Conservation (phyloP, 1,139 yeast species). For the Hemisphaericaspora subhashii region DNA sequence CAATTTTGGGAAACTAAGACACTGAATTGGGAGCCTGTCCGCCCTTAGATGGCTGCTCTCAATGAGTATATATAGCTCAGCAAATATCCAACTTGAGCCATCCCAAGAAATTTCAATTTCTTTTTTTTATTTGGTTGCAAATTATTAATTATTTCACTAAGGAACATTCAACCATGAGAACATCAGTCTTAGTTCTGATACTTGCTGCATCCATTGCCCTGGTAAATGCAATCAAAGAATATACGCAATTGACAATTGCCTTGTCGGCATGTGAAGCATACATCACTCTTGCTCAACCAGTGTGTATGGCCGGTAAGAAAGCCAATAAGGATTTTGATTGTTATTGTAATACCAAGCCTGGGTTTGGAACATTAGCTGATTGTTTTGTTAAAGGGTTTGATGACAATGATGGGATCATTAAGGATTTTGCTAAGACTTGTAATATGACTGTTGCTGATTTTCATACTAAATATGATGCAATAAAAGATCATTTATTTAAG, state of each 20-base stretch:
- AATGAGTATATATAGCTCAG: too few species aligned
- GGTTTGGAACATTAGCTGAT: constrained; percentile 22
- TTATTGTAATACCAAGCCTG: constrained; percentile 18
- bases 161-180: constrained; percentile 1
- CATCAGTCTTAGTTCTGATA: constrained; percentile 1
- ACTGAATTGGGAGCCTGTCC: too few species aligned
- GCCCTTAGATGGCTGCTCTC: too few species aligned
- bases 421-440: constrained; percentile 18
- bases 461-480: constrained; percentile 8
- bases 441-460: constrained; percentile 10
- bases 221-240: constrained; percentile 2
- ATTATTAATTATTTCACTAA: not conserved
- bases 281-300: constrained; percentile 7
- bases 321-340: constrained; percentile 12
- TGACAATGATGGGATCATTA: constrained; percentile 15
- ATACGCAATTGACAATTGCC: constrained; percentile 6
- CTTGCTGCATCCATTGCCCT: constrained; percentile 1
- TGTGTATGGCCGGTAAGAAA: constrained; percentile 8
- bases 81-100: too few species aligned
- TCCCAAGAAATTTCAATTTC: too few species aligned
- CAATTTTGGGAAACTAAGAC: too few species aligned
- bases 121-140: too few species aligned
- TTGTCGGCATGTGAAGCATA: constrained; percentile 12
- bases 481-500: not conserved
- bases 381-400: constrained; percentile 19